Evolutionary conservation across 108 stramenopile genomes (phyloP), one percentile per base, ranked within the genome.

Genomic region (Discostella stelligeroides): DNA sequence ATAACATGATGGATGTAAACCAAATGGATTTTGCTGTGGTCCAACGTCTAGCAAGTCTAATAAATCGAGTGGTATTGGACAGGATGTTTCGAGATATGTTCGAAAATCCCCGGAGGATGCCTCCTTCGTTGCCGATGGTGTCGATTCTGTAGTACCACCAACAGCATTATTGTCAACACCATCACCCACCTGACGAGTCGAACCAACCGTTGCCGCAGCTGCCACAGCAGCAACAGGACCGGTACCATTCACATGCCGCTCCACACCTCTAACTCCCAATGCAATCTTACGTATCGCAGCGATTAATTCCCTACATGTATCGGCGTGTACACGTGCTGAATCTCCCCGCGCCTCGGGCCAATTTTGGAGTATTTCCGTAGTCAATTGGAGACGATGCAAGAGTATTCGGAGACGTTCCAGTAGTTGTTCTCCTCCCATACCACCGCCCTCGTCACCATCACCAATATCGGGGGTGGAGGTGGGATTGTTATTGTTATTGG

Each of bases 1-100:
- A 84, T 90, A 94, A 45, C 86, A 84, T 58, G 89, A 88, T 10
- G 92, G 92, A 78, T 94, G 89, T 46, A 89, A 56, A 10, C 89
- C 88, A 66, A 74, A 74, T 9, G 61, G 14, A n/a, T n/a, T n/a
- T n/a, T n/a, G n/a, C 18, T 17, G 58, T 49, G 69, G 55, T 18
- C 81, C 82, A 53, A 84, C 76, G 68, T 94, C 92, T 39, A 94
- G 60, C 66, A 94, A 76, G 62, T 91, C 92, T 70, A 94, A 68
- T 38, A 94, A 65, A 82, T 94, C 89, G 42, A 91, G 68, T 0
- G 92, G 88, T 10, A 94, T 75, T 8, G 81, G 83, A 81, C 86
- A 90, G 34, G 66, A 53, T 0, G 81, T 70, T 28, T 87, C 78
- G 27, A 93, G 65, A 11, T 77, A 50, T 55, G 68, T 81, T 29